A percentile compares a stretch with the other conserved stretches of the same genome.
Conservation (phyloP, 352 stramenopile species). For the Phytophthora vignae region DNA sequence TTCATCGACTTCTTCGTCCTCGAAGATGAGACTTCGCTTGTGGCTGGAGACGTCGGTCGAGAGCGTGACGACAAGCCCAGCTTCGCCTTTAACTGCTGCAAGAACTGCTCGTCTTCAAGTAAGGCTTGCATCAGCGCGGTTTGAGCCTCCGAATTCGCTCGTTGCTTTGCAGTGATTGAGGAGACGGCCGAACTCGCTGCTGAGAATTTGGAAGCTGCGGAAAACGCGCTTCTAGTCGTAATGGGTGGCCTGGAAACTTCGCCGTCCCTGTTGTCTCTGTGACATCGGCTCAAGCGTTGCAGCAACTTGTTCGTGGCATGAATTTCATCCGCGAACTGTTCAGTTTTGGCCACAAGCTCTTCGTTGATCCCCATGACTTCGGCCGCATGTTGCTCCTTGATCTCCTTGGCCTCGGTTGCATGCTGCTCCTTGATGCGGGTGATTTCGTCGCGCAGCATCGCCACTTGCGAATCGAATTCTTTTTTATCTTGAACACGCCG, state of each 20-base stretch:
- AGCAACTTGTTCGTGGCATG: too few relatives aligned
- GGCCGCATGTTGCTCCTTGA: too few relatives aligned
- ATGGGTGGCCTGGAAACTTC: constrained; percentile 7
- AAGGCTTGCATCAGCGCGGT: constrained; percentile 44
- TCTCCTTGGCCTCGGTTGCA: too few relatives aligned
- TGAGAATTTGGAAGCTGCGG: constrained; percentile 15
- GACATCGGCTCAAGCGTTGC: too few relatives aligned
- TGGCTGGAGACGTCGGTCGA: constrained; percentile 28
- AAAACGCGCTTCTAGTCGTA: constrained; percentile 22
- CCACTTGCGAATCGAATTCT: too few relatives aligned
- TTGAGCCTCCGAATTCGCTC: constrained; percentile 40
- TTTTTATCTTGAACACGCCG: too few relatives aligned
- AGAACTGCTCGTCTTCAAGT: constrained; percentile 69
- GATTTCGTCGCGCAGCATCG: too few relatives aligned
- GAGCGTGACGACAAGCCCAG: constrained; percentile 52
- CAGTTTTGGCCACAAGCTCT: too few relatives aligned
- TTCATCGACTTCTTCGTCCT: constrained; percentile 23
- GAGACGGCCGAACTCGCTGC: constrained; percentile 9
- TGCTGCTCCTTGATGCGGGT: too few relatives aligned
- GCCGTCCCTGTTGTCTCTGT: constrained; percentile 25
- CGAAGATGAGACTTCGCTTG: constrained; percentile 23
- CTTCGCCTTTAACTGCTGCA: constrained; percentile 62
- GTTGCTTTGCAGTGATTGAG: constrained; percentile 30
- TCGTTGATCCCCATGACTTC: too few relatives aligned
- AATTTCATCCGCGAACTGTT: too few relatives aligned